Conservation (phyloP, 768 basidiomycete genomes). For the Pulveroboletus sp. region DNA sequence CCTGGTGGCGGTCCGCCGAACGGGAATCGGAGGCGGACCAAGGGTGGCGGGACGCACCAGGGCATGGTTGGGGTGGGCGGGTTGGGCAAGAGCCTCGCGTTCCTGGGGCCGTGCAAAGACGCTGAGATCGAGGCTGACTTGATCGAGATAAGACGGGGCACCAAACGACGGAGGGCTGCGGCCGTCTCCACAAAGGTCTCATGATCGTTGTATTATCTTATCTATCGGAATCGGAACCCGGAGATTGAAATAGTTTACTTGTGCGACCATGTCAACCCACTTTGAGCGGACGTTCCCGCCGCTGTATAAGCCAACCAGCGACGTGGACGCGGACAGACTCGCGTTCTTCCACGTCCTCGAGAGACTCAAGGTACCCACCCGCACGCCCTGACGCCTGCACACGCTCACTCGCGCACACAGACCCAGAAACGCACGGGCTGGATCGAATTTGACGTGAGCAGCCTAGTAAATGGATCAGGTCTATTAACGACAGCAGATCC, state of each 20-base stretch:
- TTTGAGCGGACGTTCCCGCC: constrained; percentile 57
- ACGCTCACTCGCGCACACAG: constrained; percentile 37
- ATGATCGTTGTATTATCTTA: constrained; percentile 29
- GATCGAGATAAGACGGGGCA: constrained; percentile 72
- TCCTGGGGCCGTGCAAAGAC: constrained; percentile 59
- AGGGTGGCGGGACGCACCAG: constrained; percentile 51
- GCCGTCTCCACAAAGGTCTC: constrained; percentile 32
- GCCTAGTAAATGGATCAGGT: background rate
- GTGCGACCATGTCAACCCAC: constrained; percentile 7
- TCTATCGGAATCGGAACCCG: constrained; percentile 25
- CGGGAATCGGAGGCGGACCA: constrained; percentile 40
- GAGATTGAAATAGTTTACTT: constrained; percentile 6
- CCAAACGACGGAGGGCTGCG: constrained; percentile 47
- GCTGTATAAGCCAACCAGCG: constrained; percentile 50
- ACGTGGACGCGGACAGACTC: constrained; percentile 62
- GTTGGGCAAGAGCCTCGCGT: constrained; percentile 66
- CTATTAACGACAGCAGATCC: constrained; percentile 49
- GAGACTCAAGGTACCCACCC: constrained; percentile 72
- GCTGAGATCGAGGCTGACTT: constrained; percentile 71
- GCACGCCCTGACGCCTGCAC: background rate
- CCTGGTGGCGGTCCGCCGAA: constrained; percentile 40
- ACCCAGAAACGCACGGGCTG: constrained; percentile 96
- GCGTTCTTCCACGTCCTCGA: constrained; percentile 91
- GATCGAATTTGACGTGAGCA: constrained; percentile 64
- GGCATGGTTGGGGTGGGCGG: constrained; percentile 57